A percentile compares a stretch with the other conserved stretches of the same genome.
Conservation (phyloP, 23 red algal species). For the Gracilaria vermiculophylla region DNA sequence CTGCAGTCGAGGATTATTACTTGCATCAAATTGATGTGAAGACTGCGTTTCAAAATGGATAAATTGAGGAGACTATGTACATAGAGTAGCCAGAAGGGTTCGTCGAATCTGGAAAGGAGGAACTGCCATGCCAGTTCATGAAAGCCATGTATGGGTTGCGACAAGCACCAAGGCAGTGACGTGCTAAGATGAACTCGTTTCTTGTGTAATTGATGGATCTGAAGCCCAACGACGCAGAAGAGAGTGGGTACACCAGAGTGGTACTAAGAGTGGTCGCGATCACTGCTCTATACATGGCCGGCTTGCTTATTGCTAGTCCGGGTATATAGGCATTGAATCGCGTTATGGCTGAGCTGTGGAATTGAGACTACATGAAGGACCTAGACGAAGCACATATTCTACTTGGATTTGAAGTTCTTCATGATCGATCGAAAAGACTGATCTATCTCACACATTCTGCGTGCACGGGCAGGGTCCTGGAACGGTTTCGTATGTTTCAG, state of each 20-base stretch:
- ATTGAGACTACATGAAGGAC: slow-evolving; percentile 19
- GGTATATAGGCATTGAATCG: neutral
- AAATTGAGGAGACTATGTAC: slow-evolving; percentile 29
- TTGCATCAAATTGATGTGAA: neutral
- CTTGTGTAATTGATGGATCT: slow-evolving; percentile 4
- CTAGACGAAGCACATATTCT: neutral
- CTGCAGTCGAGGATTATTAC: too few species aligned
- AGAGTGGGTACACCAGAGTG: neutral
- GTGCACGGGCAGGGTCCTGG: slow-evolving; percentile 12
- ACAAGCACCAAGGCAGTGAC: slow-evolving; percentile 8
- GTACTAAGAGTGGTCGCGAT: neutral
- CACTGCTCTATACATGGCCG: slow-evolving; percentile 36
- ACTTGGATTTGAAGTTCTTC: slow-evolving; percentile 40
- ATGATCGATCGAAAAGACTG: neutral
- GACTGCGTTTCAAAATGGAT: slow-evolving; percentile 29
- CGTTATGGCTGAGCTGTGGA: slow-evolving; percentile 16
- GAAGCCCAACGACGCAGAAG: slow-evolving; percentile 12
- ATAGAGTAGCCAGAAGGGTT: slow-evolving; percentile 22
- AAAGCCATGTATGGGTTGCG: slow-evolving; percentile 9
- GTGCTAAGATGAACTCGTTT: slow-evolving; percentile 2
- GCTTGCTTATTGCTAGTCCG: slow-evolving; percentile 19
- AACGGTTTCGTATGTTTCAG: slow-evolving; percentile 29
- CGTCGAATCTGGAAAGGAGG: neutral
- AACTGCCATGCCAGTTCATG: slow-evolving; percentile 6
- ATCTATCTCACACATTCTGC: slow-evolving; percentile 2